Base-by-base conservation (phyloP, 2,329 filamentous ascomycete species). In the Calonectria naviculata region DNA sequence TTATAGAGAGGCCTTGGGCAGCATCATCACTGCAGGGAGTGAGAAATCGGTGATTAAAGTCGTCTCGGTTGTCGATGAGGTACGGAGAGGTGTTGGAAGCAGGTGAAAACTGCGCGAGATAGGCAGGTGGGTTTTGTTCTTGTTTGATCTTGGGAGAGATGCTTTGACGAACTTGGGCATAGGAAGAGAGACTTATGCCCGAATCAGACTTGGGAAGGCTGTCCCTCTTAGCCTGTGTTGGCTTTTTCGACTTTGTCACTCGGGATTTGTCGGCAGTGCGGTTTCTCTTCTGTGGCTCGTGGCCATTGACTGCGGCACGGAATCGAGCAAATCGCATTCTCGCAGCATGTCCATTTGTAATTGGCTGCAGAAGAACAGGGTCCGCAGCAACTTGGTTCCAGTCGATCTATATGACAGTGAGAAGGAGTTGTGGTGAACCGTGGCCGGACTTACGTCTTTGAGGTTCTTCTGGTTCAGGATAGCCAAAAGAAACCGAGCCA, bases 311-410 rank as follows among this genome's bases (percentile, higher is more conserved):
- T 13, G 85, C 81, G 12, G 83, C 78, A 31, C 83, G 82, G 77
- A 90, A 90, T 41, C 89, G 85, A 17, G 88, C 87, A 79, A 87
- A 91, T 66, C 89, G 85, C 89, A 91, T 91, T 58, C 89, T 87
- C 36, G 89, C 89, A 34, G 89, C 89, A 79, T 91, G 89, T 52
- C 89, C 89, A 76, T 91, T 91, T 72, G 88, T 86, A 70, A 91
- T 90, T 74, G 86, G 83, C 61, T 89, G 84, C 28, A 85, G 73
- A 12, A 91, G 84, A 58, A 89, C 84, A 24, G 89, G 88, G 71
- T 90, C 87, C 41, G 84, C 80, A 65, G 89, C 89, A 52, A 91
- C 89, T 77, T 85, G 81, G 71, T 87, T 87, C 89, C 89, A 91
- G 78, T 91, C 87, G 76, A 91, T 89, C 89, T 91, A 67, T 26